Evolutionary conservation across 176 grass and related monocot species (phyloP).

Genomic region (Oryza brachyantha): DNA sequence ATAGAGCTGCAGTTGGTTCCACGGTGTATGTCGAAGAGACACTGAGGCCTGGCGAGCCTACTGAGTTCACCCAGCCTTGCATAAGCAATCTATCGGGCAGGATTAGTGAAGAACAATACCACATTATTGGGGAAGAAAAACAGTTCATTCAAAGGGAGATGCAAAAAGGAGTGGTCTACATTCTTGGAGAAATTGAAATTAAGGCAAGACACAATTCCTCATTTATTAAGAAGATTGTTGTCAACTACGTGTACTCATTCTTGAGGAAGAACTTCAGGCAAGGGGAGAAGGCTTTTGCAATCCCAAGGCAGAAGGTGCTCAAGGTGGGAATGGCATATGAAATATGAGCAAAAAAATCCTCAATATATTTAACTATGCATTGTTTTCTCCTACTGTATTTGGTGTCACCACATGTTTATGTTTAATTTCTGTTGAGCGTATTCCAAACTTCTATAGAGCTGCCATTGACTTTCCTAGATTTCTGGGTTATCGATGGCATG

Average conservation of each 20-base stretch:
- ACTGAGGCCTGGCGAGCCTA: background rate
- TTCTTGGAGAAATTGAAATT: constrained; percentile 50
- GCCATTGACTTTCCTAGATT: background rate
- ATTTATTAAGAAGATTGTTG: constrained; percentile 47
- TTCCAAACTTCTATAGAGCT: background rate
- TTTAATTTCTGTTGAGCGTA: background rate
- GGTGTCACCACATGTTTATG: background rate
- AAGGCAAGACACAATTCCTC: constrained; percentile 10
- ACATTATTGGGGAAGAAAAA: background rate
- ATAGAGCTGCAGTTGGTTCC: background rate
- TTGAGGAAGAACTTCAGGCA: constrained; percentile 55
- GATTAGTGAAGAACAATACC: background rate
- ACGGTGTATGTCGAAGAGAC: constrained; percentile 15
- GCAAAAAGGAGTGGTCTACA: constrained; percentile 52
- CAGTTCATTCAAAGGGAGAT: constrained; percentile 31
- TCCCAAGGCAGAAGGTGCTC: constrained; percentile 48
- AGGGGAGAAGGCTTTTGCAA: constrained; percentile 39
- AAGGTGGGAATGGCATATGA: constrained; percentile 63
- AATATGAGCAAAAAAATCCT: constrained; percentile 25
- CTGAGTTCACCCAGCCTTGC: background rate
- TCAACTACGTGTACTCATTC: constrained; percentile 49
- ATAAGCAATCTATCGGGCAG: background rate
- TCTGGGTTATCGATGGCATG: background rate
- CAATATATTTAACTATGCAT: background rate
- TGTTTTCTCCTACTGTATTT: background rate